Percentiles rank a stretch among this genome's conserved stretches.
Conservation (phyloP, 1,284 basidiomycete genomes). For the Fomes fomentarius region DNA sequence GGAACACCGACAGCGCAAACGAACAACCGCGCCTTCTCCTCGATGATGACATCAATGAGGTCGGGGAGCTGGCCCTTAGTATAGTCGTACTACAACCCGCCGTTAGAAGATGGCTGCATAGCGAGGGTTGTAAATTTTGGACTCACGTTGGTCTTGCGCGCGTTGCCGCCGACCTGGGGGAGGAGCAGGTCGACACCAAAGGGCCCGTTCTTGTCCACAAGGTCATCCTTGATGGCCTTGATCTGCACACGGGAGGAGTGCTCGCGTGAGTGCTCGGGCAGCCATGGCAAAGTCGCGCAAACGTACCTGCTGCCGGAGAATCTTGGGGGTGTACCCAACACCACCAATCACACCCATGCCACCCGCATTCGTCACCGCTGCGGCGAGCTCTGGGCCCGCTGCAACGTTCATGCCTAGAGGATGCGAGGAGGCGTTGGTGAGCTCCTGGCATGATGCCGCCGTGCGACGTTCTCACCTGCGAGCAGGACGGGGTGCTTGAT, state of each 20-base stretch:
- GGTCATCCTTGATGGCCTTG: conserved; percentile 67
- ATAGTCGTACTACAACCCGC: conserved; percentile 63
- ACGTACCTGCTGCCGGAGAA: conserved; percentile 68
- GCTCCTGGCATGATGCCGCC: background rate
- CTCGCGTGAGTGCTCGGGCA: background rate
- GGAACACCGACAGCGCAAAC: conserved; percentile 89
- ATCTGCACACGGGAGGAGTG: conserved; percentile 51
- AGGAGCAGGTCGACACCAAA: conserved; percentile 89
- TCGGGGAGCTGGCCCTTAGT: conserved; percentile 81
- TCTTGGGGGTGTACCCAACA: conserved; percentile 78
- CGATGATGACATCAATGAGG: conserved; percentile 85
- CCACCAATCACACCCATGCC: conserved; percentile 90
- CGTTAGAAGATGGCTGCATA: no score
- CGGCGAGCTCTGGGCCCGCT: conserved; percentile 85
- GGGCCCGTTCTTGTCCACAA: conserved; percentile 72
- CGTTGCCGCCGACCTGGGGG: conserved; percentile 80
- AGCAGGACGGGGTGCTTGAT: conserved; percentile 89
- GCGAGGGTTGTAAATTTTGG: no score
- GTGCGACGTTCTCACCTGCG: conserved; percentile 55
- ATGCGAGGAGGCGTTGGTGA: background rate
- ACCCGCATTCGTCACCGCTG: conserved; percentile 86
- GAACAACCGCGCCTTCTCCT: conserved; percentile 82
- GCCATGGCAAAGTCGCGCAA: background rate
- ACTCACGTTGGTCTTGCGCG: conserved; percentile 84
- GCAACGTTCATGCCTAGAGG: conserved; percentile 81